Conservation (phyloP, 1,284 basidiomycete species). For the Cutaneotrichosporon mucoides region DNA sequence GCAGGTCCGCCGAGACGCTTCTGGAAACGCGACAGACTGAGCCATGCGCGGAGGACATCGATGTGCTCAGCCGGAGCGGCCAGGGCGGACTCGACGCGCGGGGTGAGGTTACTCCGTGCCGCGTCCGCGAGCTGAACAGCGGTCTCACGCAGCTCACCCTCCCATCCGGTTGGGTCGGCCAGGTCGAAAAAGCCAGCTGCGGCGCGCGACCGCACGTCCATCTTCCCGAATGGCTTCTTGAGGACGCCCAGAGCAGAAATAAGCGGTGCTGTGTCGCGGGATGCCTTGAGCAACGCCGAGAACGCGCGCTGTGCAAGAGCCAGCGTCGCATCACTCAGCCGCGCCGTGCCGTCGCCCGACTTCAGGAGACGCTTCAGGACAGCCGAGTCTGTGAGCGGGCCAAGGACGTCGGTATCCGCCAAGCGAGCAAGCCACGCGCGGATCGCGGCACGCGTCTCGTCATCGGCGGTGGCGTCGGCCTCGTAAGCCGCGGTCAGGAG, state of each 20-base stretch:
- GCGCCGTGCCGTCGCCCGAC: conserved; percentile 1
- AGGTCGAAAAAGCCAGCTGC: conserved; percentile 2
- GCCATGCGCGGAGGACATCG: conserved; percentile 2
- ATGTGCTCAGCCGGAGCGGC: background rate
- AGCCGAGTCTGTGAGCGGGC: conserved; percentile 12
- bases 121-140: conserved; percentile 9
- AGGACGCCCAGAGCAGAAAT: background rate
- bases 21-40: conserved; percentile 3
- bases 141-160: background rate
- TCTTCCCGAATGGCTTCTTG: conserved; percentile 8
- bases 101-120: conserved; percentile 1
- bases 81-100: background rate
- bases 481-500: conserved; percentile 19
- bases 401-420: conserved; percentile 13
- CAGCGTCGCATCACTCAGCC: conserved; percentile 2
- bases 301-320: conserved; percentile 3
- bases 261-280: background rate
- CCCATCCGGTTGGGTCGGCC: background rate
- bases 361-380: conserved; percentile 13
- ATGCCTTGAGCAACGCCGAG: background rate
- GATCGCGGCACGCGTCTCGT: conserved; percentile 8
- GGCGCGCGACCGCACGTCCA: conserved; percentile 9
- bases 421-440: conserved; percentile 20
- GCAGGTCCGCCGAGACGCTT: conserved; percentile 1
- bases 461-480: conserved; percentile 1